Base-by-base conservation (phyloP, 371 early-diverging fungal genomes). In the Lichtheimia ramosa region DNA sequence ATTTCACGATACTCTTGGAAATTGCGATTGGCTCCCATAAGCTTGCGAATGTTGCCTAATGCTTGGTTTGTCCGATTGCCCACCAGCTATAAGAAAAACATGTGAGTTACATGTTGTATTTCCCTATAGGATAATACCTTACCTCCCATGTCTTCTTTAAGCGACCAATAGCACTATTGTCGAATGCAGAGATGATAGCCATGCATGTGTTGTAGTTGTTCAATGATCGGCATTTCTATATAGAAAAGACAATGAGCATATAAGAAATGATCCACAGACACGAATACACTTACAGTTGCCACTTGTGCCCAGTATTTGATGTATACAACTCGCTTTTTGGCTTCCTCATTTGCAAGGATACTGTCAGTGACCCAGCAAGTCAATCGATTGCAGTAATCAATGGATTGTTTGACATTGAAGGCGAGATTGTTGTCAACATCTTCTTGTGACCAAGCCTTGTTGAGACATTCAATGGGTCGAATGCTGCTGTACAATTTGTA, bases 201-300 rank as follows among this genome's bases (percentile, higher is more conserved):
- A 92, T 91, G 55, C 96, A 84, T 15, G 93, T 89, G 71, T 93
- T 93, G 64, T 87, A 97, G 77, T 97, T 97, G 76, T 96, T 91
- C 18, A 96, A 65, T 20, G 64, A 64, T 28, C 85, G 84, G 73
- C 92, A 87, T 69, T 81, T 69, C 79, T 77, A 64, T 21, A 51
- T n/a, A 15, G 28, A 25, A 25, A 27, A 6, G 10, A 18, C n/a
- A 8, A 23, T 46, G 23, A 25, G 18, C 43, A 51, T 51, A 50
- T 24, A 41, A 34, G 18, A 56, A 23, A 34, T 20, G n/a, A 15
- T 34, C 34, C 10, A 40, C 2, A 51, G 21, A 34, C n/a, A 13
- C 24, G n/a, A n/a, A 14, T 39, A 41, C 41, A 55, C 68, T 75
- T 73, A 86, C 89, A 51, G 93, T 88, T 24, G 93, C 96, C 48